Base-by-base conservation (phyloP, 495 filamentous ascomycete species). In the Gamarada debralockiae region DNA sequence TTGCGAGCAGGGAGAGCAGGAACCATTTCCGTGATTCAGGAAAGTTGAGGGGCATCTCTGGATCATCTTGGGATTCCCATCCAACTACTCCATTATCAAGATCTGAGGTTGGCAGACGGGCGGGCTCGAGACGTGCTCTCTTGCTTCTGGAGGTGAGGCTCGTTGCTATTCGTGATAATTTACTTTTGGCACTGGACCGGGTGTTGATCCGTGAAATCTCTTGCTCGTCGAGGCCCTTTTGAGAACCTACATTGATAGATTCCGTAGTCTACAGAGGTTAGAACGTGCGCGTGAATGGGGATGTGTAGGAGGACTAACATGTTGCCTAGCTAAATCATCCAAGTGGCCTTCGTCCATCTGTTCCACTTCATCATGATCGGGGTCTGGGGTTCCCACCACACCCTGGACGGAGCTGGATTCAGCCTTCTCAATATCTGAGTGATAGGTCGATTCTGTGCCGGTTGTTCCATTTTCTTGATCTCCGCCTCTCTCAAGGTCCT, bases 1-100 rank as follows among this genome's bases (percentile, higher is more conserved):
- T 65, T 14, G 68, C 56, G 50, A 85, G 68, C n/a, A 83, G 69
- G 54, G 81, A 75, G 0, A 91, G 84, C 42, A 87, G 75, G 0
- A 82, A 52, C 83, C 86, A 91, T 69, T 95, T 95, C 45, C 75
- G 72, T 34, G 66, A 56, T 0, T 58, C 52, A 0, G 78, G 62
- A 57, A 84, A 89, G 65, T 92, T 91, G 61, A 82, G 73, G 3
- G 87, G 87, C 68, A 89, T 87, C 38, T 79, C 69, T 0, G 84
- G 84, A 56, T 92, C 87, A 44, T 86, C 75, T 49, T 77, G 75
- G 8, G 72, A 72, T 37, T 83, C 78, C 81, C 82, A 85, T 1
- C 77, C 79, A 21, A 84, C 61, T 63, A 80, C 63, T 33, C 70
- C 70, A 10, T 67, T 64, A 20, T 67, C 66, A 5, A 81, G 66